Base-by-base conservation (phyloP, 2,329 filamentous ascomycete species). In the Diaporthe batatas region DNA sequence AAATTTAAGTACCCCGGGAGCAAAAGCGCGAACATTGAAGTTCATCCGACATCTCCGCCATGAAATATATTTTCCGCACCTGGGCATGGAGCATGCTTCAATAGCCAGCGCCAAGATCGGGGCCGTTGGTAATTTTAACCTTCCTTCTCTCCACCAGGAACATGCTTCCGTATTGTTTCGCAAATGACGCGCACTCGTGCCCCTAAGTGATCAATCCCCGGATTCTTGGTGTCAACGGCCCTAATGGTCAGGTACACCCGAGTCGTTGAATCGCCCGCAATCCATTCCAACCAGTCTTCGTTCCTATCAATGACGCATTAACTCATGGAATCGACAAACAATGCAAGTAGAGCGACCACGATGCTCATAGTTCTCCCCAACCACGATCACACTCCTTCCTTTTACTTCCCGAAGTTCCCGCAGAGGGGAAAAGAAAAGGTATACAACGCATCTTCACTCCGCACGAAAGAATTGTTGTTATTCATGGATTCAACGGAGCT, bases 401-500 rank as follows among this genome's bases (percentile, higher is more conserved):
- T 21, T 47, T 18, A 8, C 44, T 21, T 47, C 18, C 18, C 21
- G 7, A 10, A 5, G 11, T 21, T 47, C 18, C 18, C 21, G 7
- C n/a, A 5, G 11, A n/a, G 21, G 16, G 29, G 29, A 5, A 2
- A 12, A 49, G 11, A 21, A 23, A 10, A 49, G 7, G 11, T 2
- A 18, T 2, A 32, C 51, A 29, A 7, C 16, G 25, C 1, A 39
- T 8, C 23, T 54, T 29, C 25, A 10, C 29, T 54, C n/a, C n/a
- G 6, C 6, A 16, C 5, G n/a, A 25, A 16, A 18, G 2, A 3
- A 18, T 8, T 0, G 1, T 11, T 12, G 2, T 11, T 39, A 11
- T 36, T 36, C 11, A 39, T 32, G 1, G 4, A 11, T 4, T 58
- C 2, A 6, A 8, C 11, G 2, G 16, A 25, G 25, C 7, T 6